Base-by-base conservation (phyloP, 75 land plant genomes). In the Selaginella moellendorffii region DNA sequence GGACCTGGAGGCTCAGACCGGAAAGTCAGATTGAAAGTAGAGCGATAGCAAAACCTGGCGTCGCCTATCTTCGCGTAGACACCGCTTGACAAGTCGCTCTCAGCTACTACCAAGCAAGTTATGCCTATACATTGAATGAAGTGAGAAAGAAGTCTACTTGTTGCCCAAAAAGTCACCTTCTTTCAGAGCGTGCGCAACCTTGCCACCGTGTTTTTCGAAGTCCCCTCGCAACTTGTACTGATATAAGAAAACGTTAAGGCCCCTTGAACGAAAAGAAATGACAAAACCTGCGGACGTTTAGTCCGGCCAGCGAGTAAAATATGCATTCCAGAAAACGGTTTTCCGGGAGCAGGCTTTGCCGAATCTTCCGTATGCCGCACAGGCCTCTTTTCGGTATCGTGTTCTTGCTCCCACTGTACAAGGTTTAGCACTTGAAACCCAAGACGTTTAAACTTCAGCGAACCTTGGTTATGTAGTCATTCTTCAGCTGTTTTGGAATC, bases 141-240 rank as follows among this genome's bases (percentile, higher is more conserved):
- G n/a, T n/a, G 78, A 22, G 63, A 20, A 27, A 51, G 24, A 60
- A 14, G 17, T 0, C 18, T 21, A 19, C 18, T 22, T 63, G n/a
- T 24, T n/a, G 21, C 18, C 70, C 21, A 27, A 51, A 36, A 20
- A 29, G 9, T 56, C 69, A 85, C 88, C 85, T 12, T 61, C 58
- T 29, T 28, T 18, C 14, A 78, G 64, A 1, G 76, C 65, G 64
- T 78, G 79, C 36, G 71, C 66, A 20, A 83, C 78, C 54, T 78
- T 83, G 26, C 86, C 90, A 28, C 90, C 90, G 77, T 79, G 69
- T 63, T 76, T 81, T 65, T 83, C 86, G 31, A 86, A 83, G 46
- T 76, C 74, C 52, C 53, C 72, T 59, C 68, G 80, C 82, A 78
- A 83, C 17, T 54, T 54, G 28, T 77, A 65, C 90, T 86, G 62